phyloP scores from a whole-genome alignment of 164 flowering plant genomes.

The Kalanchoe fedtschenkoi region DNA sequence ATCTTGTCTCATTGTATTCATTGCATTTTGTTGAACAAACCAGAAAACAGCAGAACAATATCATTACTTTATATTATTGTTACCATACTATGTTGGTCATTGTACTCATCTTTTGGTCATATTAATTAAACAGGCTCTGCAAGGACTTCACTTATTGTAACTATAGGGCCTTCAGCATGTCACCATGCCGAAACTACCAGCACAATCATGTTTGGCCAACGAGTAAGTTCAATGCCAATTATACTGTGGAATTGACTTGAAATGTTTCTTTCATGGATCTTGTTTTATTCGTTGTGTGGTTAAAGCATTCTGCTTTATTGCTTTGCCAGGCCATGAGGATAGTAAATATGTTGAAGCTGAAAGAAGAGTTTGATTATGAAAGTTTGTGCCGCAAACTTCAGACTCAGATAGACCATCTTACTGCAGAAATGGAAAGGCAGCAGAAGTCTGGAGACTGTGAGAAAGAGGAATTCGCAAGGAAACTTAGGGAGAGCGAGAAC shows the following conservation, averaged over 20 bases:
- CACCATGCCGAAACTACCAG: constrained; percentile 77
- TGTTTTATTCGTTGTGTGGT: neutral
- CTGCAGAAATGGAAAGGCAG: constrained; percentile 63
- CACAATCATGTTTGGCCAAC: constrained; percentile 90
- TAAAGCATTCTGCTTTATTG: neutral
- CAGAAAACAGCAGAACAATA: neutral
- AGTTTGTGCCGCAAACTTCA: constrained; percentile 76
- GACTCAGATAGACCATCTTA: constrained; percentile 59
- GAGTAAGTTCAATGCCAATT: constrained; percentile 37
- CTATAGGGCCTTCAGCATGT: constrained; percentile 77
- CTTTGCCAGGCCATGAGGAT: constrained; percentile 78
- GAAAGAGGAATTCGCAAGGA: constrained; percentile 32
- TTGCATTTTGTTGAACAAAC: neutral
- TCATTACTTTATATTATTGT: neutral
- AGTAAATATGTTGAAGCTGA: constrained; percentile 65
- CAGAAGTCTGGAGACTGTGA: constrained; percentile 47
- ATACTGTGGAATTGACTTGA: neutral
- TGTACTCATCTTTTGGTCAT: neutral
- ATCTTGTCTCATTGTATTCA: neutral
- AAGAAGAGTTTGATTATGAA: constrained; percentile 90
- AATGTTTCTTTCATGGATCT: neutral
- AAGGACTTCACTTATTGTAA: constrained; percentile 78
- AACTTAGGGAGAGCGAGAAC: constrained; percentile 35
- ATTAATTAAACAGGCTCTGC: constrained; percentile 61
- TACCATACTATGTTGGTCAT: neutral